Evolutionary conservation across 2,329 filamentous ascomycete species (phyloP).

Genomic region (Calycina marina): DNA sequence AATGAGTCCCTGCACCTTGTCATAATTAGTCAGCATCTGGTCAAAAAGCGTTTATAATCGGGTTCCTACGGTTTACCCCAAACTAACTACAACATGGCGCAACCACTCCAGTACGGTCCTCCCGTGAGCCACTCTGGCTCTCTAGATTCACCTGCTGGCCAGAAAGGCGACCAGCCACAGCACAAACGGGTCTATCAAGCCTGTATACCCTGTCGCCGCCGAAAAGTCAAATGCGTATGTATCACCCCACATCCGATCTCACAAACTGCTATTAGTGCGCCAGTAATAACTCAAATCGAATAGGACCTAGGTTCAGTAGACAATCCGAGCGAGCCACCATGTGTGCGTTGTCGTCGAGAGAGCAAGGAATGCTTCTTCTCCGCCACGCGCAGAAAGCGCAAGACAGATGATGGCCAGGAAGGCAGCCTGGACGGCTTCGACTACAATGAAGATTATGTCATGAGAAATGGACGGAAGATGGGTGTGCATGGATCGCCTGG

Average conservation of each 20-base stretch:
- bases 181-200: slow-evolving; percentile 27
- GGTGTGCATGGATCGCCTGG: slow-evolving; percentile 30
- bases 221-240: slow-evolving; percentile 43
- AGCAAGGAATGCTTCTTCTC: slow-evolving; percentile 97
- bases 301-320: slow-evolving; percentile 56
- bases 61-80: too few relatives aligned
- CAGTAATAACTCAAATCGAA: too few relatives aligned
- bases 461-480: slow-evolving; percentile 61
- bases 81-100: too few relatives aligned
- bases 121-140: slow-evolving; percentile 8
- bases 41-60: too few relatives aligned
- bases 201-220: slow-evolving; percentile 37
- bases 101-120: too few relatives aligned
- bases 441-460: slow-evolving; percentile 44
- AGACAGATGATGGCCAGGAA: slow-evolving; percentile 43
- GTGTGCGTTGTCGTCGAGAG: slow-evolving; percentile 83
- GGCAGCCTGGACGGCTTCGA: slow-evolving; percentile 30
- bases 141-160: too few relatives aligned
- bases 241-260: too few relatives aligned
- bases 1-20: too few relatives aligned
- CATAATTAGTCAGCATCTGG: too few relatives aligned
- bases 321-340: slow-evolving; percentile 86
- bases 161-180: slow-evolving; percentile 10
- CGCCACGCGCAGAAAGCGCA: slow-evolving; percentile 82
- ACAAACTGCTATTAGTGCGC: background rate